Evolutionary conservation across 2,329 filamentous ascomycete species (phyloP).

Genomic region (Diaporthe citriasiana): DNA sequence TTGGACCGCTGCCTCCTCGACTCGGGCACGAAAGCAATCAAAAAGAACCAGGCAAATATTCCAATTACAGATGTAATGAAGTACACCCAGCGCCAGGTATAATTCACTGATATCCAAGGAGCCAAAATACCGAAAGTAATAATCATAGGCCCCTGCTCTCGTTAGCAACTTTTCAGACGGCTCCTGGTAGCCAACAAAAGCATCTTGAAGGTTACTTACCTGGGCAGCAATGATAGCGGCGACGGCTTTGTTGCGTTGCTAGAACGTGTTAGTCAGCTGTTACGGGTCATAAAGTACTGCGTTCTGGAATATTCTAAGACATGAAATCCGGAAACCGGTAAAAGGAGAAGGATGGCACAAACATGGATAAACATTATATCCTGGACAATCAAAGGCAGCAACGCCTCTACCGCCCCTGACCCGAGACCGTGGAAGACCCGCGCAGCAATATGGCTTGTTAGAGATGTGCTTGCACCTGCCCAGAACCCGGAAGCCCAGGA

Average conservation of each 20-base stretch:
- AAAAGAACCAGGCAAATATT: constrained; percentile 51
- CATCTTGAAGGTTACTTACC: constrained; percentile 10
- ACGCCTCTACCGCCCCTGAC: constrained; percentile 52
- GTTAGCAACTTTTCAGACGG: background rate
- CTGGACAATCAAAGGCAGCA: constrained; percentile 56
- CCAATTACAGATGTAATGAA: constrained; percentile 51
- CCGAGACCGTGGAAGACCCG: constrained; percentile 53
- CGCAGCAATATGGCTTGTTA: constrained; percentile 51
- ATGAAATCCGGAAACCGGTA: too few species aligned
- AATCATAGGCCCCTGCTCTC: constrained; percentile 48
- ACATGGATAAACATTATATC: constrained; percentile 57
- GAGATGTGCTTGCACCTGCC: constrained; percentile 51
- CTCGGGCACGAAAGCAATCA: constrained; percentile 53
- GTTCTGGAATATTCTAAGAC: too few species aligned
- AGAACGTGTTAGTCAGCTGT: too few species aligned
- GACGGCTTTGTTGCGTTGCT: constrained; percentile 54
- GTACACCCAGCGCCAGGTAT: constrained; percentile 55
- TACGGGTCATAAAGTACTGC: too few species aligned
- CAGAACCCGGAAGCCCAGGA: constrained; percentile 54
- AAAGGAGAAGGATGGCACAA: too few species aligned
- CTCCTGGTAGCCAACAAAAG: too few species aligned
- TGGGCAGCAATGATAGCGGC: constrained; percentile 49
- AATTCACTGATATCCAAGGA: constrained; percentile 50
- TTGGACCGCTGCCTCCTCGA: constrained; percentile 50
- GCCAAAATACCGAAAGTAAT: constrained; percentile 48